phyloP scores from a whole-genome alignment of 345 rosid genomes.

The Psidium friedrichsthalianum region DNA sequence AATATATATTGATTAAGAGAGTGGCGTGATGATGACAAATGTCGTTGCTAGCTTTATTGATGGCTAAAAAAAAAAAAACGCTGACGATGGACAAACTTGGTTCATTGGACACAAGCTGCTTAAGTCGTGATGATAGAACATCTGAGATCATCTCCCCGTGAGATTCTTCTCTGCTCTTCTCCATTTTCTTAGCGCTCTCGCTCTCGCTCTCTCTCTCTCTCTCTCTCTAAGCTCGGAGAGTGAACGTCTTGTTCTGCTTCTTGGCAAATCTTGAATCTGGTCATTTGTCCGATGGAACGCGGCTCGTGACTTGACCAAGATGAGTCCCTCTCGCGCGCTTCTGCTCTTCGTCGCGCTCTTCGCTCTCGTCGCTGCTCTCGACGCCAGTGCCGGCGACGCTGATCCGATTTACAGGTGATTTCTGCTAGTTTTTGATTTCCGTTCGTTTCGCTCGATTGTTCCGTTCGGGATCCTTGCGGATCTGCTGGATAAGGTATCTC shows the following conservation, averaged over 20 bases:
- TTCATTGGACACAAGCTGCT: no score
- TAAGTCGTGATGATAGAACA: neutral
- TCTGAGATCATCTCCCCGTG: neutral
- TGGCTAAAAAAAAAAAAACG: no score
- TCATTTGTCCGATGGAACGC: neutral
- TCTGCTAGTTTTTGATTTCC: neutral
- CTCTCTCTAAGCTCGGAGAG: neutral
- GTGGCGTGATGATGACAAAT: no score
- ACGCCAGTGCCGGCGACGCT: constrained; percentile 73
- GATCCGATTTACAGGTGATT: constrained; percentile 78
- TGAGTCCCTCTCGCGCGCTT: constrained; percentile 25
- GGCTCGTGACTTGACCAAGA: neutral
- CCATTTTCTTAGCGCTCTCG: neutral
- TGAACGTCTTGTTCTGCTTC: neutral
- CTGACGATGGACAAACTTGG: no score
- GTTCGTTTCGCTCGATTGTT: neutral
- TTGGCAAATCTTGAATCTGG: neutral
- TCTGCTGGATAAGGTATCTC: neutral
- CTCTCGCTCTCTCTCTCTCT: no score
- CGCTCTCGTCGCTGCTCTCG: constrained; percentile 20
- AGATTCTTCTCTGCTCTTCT: neutral
- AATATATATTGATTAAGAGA: no score
- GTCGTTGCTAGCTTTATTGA: no score
- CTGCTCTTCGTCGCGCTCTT: constrained; percentile 17
- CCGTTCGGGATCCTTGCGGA: neutral